Percentiles rank a stretch among this genome's conserved stretches.
phyloP scores from a whole-genome alignment of 805 yeast species.

The Geotrichum ghanense region DNA sequence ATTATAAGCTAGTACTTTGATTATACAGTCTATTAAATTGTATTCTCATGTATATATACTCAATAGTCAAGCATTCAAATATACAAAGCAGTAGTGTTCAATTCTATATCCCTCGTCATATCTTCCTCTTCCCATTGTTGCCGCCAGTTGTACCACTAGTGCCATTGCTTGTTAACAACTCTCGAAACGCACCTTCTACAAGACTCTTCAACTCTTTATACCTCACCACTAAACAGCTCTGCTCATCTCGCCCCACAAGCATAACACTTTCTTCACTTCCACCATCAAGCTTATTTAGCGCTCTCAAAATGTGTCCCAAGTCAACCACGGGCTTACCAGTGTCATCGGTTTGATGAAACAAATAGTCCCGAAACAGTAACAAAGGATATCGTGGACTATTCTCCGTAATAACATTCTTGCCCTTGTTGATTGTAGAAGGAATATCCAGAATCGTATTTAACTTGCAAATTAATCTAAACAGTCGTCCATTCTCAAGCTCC shows the following conservation, averaged over 20 bases:
- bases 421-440: constrained; percentile 56
- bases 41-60: no score
- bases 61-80: no score
- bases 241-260: constrained; percentile 75
- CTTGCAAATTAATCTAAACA: constrained; percentile 74
- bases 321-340: constrained; percentile 69
- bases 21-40: no score
- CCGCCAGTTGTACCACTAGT: no score
- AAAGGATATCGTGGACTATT: constrained; percentile 66
- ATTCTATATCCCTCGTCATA: no score
- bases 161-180: constrained; percentile 27
- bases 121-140: background rate
- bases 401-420: constrained; percentile 54
- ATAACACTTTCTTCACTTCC: constrained; percentile 78
- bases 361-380: constrained; percentile 67
- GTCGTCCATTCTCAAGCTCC: constrained; percentile 81
- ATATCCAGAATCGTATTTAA: constrained; percentile 55
- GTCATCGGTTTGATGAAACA: constrained; percentile 77
- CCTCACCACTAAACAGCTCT: constrained; percentile 71
- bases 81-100: no score
- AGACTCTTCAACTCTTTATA: constrained; percentile 67
- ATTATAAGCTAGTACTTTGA: no score
- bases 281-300: constrained; percentile 83
- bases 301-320: constrained; percentile 65
- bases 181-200: constrained; percentile 57